A percentile compares a stretch with the other conserved stretches of the same genome.
phyloP scores from a whole-genome alignment of 176 grass and related monocot genomes.

The Eragrostis curvula region DNA sequence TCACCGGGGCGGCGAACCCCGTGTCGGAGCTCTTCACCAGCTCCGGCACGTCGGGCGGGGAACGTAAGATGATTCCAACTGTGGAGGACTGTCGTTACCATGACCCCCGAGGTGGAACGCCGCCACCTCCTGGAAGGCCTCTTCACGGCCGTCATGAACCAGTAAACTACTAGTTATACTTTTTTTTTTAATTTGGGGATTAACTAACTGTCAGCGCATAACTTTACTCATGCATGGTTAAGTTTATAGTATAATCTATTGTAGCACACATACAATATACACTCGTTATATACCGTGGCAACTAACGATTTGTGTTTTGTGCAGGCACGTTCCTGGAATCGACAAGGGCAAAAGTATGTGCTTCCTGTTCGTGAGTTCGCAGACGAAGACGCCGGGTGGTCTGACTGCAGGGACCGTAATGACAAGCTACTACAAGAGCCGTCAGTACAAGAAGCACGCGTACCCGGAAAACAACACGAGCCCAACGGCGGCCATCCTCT shows the following conservation, averaged over 20 bases:
- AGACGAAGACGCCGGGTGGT: constrained; percentile 89
- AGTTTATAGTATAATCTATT: no score
- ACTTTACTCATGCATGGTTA: background rate
- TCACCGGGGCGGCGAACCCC: constrained; percentile 71
- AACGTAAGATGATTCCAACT: constrained; percentile 93
- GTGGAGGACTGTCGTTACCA: no score
- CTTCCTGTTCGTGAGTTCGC: no score
- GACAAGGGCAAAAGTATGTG: no score
- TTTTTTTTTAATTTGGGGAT: no score
- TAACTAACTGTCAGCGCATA: no score
- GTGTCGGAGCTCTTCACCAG: no score
- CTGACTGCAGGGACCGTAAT: constrained; percentile 81
- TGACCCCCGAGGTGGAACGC: constrained; percentile 92
- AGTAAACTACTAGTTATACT: constrained; percentile 49
- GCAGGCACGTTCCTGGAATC: constrained; percentile 72
- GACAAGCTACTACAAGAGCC: constrained; percentile 98
- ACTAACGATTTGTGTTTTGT: no score
- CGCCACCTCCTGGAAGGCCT: constrained; percentile 87
- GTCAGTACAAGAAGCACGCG: constrained; percentile 82
- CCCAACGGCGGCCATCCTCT: no score
- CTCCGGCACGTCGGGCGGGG: no score
- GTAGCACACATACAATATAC: no score
- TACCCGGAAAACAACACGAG: constrained; percentile 91
- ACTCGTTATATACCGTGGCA: no score
- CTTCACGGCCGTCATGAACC: constrained; percentile 85